A percentile compares a stretch with the other conserved stretches of the same genome.
Evolutionary conservation across 495 filamentous ascomycete genomes (phyloP).

Genomic region (Xanthoparmelia taractica): DNA sequence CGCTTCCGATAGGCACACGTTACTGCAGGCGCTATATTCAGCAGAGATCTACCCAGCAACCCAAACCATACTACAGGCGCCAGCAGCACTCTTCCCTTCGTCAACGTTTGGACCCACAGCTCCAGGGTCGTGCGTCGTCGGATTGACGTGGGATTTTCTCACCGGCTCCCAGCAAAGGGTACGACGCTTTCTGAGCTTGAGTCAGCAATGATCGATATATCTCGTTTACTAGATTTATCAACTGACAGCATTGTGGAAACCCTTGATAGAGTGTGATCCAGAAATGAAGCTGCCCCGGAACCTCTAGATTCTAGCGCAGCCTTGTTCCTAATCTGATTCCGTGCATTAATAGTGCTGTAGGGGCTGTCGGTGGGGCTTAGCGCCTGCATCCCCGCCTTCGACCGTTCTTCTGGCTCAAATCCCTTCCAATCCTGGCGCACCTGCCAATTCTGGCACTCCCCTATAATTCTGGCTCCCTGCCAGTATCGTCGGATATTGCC

Average conservation of each 20-base stretch:
- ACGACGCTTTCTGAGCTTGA: neutral
- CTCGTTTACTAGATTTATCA: too few relatives aligned
- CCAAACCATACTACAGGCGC: neutral
- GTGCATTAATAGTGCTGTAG: neutral
- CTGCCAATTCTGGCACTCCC: too few relatives aligned
- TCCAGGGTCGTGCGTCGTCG: neutral
- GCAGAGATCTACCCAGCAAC: slow-evolving; percentile 1
- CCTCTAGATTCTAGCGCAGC: neutral
- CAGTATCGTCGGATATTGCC: too few relatives aligned
- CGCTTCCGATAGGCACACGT: neutral
- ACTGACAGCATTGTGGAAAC: too few relatives aligned
- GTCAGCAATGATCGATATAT: too few relatives aligned
- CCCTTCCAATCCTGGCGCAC: too few relatives aligned
- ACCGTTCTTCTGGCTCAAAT: too few relatives aligned
- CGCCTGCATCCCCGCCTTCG: too few relatives aligned
- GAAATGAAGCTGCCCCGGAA: neutral
- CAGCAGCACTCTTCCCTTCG: slow-evolving; percentile 2
- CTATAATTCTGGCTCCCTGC: too few relatives aligned
- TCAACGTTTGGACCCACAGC: neutral
- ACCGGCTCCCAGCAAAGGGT: neutral
- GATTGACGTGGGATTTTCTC: neutral
- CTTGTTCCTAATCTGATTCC: neutral
- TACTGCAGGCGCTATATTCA: neutral
- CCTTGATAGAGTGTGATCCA: neutral
- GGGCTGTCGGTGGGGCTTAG: too few relatives aligned